Base-by-base conservation (phyloP, 2,329 filamentous ascomycete species). In the Biscogniauxia sp. region DNA sequence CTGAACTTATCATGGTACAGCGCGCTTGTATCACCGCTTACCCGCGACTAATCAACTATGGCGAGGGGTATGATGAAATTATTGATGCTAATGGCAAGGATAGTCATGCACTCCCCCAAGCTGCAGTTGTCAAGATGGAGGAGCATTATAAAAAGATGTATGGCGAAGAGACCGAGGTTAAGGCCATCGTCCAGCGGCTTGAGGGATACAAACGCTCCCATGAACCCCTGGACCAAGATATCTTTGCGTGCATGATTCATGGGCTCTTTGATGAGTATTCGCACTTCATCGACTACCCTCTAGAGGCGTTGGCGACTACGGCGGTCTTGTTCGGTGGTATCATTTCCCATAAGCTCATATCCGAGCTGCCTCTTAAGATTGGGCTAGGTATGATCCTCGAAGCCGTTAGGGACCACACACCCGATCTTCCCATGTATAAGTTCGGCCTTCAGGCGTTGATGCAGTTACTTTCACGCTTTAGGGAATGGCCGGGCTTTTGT, bases 131-230 rank as follows among this genome's bases (percentile, higher is more conserved):
- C 65, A 91, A 92, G 74, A 99, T 99, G 95, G 93, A 98, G 72
- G 92, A 97, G 67, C 89, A 97, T 64, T 99, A 97, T 75, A 97
- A 97, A 76, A 91, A 91, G 71, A 98, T 99, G 93, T 99, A 99
- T 73, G 91, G 92, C 66, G 90, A 92, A 66, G 92, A 97, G 67
- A 87, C 93, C 20, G 89, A 94, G 64, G 91, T 97, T 19, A 87
- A 92, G 58, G 87, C 92, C 58, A 91, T 99, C 65, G 90, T 99
- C 56, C 88, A 91, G 63, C 86, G 92, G 49, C 85, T 99, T 70
- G 88, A 92, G 65, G 84, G 86, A 59, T 96, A 97, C 78, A 98
- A 99, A 74, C 88, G 88, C 59, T 98, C 96, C 0, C 86, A 87
- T 54, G 90, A 95, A 62, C 84, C 92, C 1, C 80, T 89, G 17